Percentiles rank a stretch among this genome's conserved stretches.
phyloP scores from a whole-genome alignment of 108 stramenopile genomes.

The Pseudonitzschia pungens region DNA sequence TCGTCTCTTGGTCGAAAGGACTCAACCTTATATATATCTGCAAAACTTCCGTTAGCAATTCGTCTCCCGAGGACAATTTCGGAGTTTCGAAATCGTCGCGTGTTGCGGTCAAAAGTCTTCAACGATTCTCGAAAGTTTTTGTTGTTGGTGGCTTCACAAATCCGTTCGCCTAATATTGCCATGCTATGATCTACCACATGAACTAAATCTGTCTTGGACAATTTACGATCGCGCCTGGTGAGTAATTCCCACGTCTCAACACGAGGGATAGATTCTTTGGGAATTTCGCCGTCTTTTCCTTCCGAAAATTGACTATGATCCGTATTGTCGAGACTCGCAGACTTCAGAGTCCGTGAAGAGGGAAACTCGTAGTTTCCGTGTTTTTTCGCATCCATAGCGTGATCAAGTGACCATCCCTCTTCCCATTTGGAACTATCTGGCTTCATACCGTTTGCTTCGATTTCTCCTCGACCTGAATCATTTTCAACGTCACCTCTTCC shows the following conservation, averaged over 20 bases:
- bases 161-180: constrained; percentile 20
- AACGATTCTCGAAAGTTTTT: neutral
- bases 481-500: neutral
- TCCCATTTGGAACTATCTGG: no score
- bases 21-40: constrained; percentile 30
- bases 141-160: constrained; percentile 19
- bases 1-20: constrained; percentile 4
- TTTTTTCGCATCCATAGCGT: no score
- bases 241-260: constrained; percentile 28
- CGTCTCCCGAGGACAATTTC: constrained; percentile 33
- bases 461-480: neutral
- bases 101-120: constrained; percentile 17
- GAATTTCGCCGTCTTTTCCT: no score
- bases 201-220: constrained; percentile 10
- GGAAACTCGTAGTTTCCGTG: no score
- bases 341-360: no score
- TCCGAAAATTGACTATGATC: no score
- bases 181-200: constrained; percentile 27
- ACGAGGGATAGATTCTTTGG: neutral
- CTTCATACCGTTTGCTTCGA: no score
- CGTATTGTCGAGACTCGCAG: no score
- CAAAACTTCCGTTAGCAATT: constrained; percentile 36
- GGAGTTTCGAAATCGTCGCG: constrained; percentile 29
- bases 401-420: no score
- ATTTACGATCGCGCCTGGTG: constrained; percentile 23